Conservation (phyloP, 345 rosid species). For the Hypericum androsaemum region DNA sequence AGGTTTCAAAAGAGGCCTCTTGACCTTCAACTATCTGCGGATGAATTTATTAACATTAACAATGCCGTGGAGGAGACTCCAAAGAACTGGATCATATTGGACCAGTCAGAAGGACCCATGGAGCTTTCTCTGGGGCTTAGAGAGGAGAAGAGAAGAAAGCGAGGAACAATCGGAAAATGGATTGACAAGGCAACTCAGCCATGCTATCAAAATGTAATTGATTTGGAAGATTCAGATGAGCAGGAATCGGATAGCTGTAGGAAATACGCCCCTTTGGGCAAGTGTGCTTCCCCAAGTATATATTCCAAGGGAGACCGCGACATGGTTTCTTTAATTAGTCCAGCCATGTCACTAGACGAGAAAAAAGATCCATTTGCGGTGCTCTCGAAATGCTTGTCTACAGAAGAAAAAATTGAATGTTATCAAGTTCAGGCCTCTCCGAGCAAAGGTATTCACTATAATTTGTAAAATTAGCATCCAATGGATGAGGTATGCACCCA, state of each 20-base stretch:
- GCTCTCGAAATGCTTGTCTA: constrained; percentile 10
- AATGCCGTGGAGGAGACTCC: constrained; percentile 11
- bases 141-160: constrained; percentile 12
- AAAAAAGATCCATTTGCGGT: constrained; percentile 14
- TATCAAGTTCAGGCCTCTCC: constrained; percentile 13
- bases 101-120: constrained; percentile 4
- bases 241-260: constrained; percentile 1
- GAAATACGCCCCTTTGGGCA: constrained; percentile 12
- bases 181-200: constrained; percentile 14
- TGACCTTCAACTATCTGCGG: constrained; percentile 26
- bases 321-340: constrained; percentile 12
- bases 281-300: constrained; percentile 8
- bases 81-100: constrained; percentile 10
- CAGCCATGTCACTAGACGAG: constrained; percentile 12
- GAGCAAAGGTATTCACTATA: constrained; percentile 17
- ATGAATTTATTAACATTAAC: constrained; percentile 18
- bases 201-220: constrained; percentile 14
- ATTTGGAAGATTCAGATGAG: constrained; percentile 29
- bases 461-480: neutral
- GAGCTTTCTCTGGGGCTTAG: constrained; percentile 31
- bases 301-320: constrained; percentile 11
- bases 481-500: neutral
- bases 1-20: constrained; percentile 18
- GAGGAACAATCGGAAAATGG: constrained; percentile 7
- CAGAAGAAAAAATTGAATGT: constrained; percentile 11